These are phyloP conservation scores for Syncephalastrum contaminatum DNA, from an alignment of 371 early-diverging fungal species.

Conservation along the genomic window DNA sequence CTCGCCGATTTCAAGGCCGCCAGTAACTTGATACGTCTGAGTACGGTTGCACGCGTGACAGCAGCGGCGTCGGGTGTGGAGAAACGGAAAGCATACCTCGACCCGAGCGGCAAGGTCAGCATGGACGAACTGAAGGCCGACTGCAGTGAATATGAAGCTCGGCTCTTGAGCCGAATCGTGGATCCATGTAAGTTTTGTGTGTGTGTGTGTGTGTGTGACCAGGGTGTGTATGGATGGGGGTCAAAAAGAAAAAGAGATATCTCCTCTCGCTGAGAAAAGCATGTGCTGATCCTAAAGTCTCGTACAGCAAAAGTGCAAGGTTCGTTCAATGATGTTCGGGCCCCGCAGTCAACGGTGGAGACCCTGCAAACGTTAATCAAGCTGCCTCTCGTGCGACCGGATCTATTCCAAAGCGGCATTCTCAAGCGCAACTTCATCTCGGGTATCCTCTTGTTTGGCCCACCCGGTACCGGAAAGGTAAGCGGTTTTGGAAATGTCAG, in stretches of 20 bases:
- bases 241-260: background rate
- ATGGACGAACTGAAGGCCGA: conserved; percentile 24
- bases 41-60: conserved; percentile 1
- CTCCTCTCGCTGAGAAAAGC: conserved; percentile 1
- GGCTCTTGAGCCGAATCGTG: conserved; percentile 59
- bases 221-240: too few relatives aligned
- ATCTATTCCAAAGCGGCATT: conserved; percentile 76
- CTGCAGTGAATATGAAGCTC: conserved; percentile 56
- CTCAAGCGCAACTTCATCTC: conserved; percentile 74
- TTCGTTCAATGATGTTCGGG: conserved; percentile 64
- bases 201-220: background rate
- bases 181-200: conserved; percentile 53
- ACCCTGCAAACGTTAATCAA: conserved; percentile 86
- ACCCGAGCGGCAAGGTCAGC: conserved; percentile 17
- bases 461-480: conserved; percentile 94
- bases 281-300: conserved; percentile 4
- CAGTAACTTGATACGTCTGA: conserved; percentile 20
- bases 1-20: conserved; percentile 27
- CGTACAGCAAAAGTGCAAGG: conserved; percentile 53
- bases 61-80: conserved; percentile 11
- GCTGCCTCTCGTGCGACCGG: conserved; percentile 80
- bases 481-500: background rate
- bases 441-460: conserved; percentile 94
- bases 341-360: conserved; percentile 65
- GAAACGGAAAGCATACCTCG: conserved; percentile 2